Base-by-base conservation (phyloP, 2,329 filamentous ascomycete species). In the Alternaria sp. region DNA sequence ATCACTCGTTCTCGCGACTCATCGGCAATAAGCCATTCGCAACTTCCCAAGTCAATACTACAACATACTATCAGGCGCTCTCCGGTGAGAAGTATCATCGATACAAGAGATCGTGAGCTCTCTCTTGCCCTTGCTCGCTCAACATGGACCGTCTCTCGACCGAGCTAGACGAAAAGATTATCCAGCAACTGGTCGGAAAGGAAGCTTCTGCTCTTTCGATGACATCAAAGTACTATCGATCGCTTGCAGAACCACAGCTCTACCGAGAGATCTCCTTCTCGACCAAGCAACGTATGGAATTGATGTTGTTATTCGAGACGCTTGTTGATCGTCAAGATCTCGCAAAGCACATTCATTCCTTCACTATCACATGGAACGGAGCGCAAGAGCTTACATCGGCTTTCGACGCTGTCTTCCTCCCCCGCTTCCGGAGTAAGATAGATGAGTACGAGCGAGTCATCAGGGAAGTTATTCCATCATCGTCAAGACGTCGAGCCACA, bases 71-170 rank as follows among this genome's bases (percentile, higher is more conserved):
- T 5, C 32, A 40, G 32, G 32, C 0, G 32, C 32, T 9, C 32
- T 40, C 15, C 0, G 4, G 32, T 40, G 32, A 10, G 32, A 40
- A 40, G 2, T n/a, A 40, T n/a, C 32, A n/a, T n/a, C 15, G 1
- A 36, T 1, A n/a, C 36, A 40, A 40, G 8, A 10, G 17, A 3
- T 10, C 4, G 0, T 0, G 1, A 0, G 15, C 36, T 40, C 4
- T 6, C 0, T 0, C 15, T 3, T 4, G 0, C 8, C 8, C 9
- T 6, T 40, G 0, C n/a, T 40, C 36, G 5, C 36, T n/a, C 36
- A 40, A 0, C 1, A 40, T 40, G n/a, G 36, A 40, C 9, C 36
- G 36, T 40, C 36, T 40, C 15, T 17, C 36, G 2, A 40, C 36
- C 15, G 36, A 40, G n/a, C 8, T 40, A 3, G 36, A 17, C 36